Evolutionary conservation across 108 stramenopile genomes (phyloP), one percentile per base, ranked within the genome.

Genomic region (Pseudonitzschia pungens): DNA sequence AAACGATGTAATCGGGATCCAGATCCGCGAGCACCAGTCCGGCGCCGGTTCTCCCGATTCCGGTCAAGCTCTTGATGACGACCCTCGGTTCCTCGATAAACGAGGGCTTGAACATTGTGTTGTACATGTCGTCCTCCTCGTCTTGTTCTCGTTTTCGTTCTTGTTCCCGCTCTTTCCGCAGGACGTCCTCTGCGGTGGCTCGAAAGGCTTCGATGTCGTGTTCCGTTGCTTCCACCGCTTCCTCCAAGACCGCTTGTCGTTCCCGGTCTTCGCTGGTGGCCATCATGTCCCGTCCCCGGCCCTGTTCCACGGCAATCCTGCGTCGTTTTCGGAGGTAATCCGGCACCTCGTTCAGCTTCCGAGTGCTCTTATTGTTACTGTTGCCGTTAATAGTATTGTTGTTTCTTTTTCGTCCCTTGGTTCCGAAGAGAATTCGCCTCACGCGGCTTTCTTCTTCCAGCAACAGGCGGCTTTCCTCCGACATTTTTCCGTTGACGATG

Each of bases 1-100:
- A 57, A 11, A 99, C 77, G 24, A 98, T 94, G 52, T 87, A 86
- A 40, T 73, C 68, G 42, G 98, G 98, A 42, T 78, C 63, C 24
- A 92, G 64, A 58, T 98, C 97, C 4, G 90, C 70, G 9, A 98
- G 85, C 41, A 98, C 68, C 50, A 87, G 64, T 24, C 80, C 66
- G 24, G 86, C 84, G 36, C 87, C 85, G 50, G 83, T 85, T 10
- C 81, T 89, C 50, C 82, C 90, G 21, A 91, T 64, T 52, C 77
- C 71, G 8, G 88, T 77, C 52, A 87, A 87, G 32, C 87, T 78
- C 53, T 86, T 77, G 55, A 94, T 71, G 28, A 95, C 67, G 9
- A 92, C 51, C 28, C 81, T 80, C 32, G 90, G 73, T 56, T 86
- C 85, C 11, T 75, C 33, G 42, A 70, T 60, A 4, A 77, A 62